Percentiles rank a stretch among this genome's conserved stretches.
These are phyloP conservation scores for Medicago arabica DNA, from an alignment of 306 rosid species.

Conservation along the genomic window DNA sequence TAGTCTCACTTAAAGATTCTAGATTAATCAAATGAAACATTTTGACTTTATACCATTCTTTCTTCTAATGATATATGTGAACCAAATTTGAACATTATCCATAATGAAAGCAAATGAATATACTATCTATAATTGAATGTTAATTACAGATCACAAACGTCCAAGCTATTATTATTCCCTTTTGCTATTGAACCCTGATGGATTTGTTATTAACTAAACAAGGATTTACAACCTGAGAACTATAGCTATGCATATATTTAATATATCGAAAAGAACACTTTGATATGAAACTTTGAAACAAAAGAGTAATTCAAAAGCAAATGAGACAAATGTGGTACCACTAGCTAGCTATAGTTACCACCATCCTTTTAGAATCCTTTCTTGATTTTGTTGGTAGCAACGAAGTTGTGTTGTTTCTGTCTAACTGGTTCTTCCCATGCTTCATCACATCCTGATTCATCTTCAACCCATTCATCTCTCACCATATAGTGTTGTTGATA, in stretches of 20 bases:
- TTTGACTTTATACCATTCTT: too few relatives aligned
- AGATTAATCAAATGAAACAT: too few relatives aligned
- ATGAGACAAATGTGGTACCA: conserved; percentile 23
- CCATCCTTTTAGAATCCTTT: conserved; percentile 41
- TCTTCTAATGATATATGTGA: too few relatives aligned
- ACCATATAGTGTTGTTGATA: conserved; percentile 69
- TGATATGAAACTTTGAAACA: conserved; percentile 4
- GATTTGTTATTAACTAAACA: conserved; percentile 25
- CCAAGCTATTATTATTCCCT: conserved; percentile 17
- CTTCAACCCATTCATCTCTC: conserved; percentile 62
- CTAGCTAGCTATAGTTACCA: background rate
- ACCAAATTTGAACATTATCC: background rate
- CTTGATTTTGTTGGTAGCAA: conserved; percentile 44
- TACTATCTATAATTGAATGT: conserved; percentile 7
- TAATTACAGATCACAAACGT: conserved; percentile 26
- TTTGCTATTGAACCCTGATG: conserved; percentile 18
- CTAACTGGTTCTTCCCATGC: conserved; percentile 49
- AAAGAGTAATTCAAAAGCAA: background rate
- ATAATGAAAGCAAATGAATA: conserved; percentile 11
- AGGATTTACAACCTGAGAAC: conserved; percentile 38
- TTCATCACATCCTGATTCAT: conserved; percentile 48
- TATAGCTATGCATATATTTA: background rate
- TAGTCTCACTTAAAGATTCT: too few relatives aligned
- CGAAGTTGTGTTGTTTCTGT: conserved; percentile 24
- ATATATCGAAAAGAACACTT: background rate